Conservation (phyloP, 371 early-diverging fungal species). For the Paraphysoderma sedebokerense region DNA sequence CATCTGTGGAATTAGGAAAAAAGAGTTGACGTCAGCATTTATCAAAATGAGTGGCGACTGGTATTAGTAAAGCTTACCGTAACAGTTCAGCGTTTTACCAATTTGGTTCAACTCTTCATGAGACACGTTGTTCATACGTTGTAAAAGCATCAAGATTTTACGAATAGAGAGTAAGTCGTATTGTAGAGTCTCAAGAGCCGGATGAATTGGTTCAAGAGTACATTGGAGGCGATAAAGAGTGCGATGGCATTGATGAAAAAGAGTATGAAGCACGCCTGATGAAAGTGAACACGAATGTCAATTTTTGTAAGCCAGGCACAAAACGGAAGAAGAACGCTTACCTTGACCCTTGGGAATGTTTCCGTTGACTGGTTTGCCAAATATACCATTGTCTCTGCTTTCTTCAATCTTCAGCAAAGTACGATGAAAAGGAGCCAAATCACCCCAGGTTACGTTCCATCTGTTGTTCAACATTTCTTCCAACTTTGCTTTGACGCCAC, state of each 20-base stretch:
- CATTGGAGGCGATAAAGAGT: conserved; percentile 64
- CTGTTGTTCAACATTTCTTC: too few species aligned
- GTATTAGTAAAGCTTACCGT: conserved; percentile 11
- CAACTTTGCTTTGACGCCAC: too few species aligned
- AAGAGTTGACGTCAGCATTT: too few species aligned
- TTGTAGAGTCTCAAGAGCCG: conserved; percentile 63
- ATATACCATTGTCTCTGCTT: conserved; percentile 45
- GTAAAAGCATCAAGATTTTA: conserved; percentile 58
- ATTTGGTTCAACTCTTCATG: conserved; percentile 70
- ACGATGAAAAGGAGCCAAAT: too few species aligned
- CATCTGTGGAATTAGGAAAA: conserved; percentile 21
- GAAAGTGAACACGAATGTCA: too few species aligned
- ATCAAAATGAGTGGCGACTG: too few species aligned
- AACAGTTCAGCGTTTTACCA: conserved; percentile 65
- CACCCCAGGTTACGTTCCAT: too few species aligned
- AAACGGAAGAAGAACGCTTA: conserved; percentile 6
- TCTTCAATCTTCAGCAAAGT: conserved; percentile 36
- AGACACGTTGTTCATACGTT: conserved; percentile 60
- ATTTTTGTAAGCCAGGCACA: too few species aligned
- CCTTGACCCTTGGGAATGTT: not conserved
- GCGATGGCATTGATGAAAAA: conserved; percentile 72
- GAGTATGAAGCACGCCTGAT: conserved; percentile 55
- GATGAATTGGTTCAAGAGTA: conserved; percentile 71
- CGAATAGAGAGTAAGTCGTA: conserved; percentile 68
- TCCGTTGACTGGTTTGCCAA: too few species aligned